Conservation (phyloP, 108 stramenopile species). For the Aurantiochytrium sp. region DNA sequence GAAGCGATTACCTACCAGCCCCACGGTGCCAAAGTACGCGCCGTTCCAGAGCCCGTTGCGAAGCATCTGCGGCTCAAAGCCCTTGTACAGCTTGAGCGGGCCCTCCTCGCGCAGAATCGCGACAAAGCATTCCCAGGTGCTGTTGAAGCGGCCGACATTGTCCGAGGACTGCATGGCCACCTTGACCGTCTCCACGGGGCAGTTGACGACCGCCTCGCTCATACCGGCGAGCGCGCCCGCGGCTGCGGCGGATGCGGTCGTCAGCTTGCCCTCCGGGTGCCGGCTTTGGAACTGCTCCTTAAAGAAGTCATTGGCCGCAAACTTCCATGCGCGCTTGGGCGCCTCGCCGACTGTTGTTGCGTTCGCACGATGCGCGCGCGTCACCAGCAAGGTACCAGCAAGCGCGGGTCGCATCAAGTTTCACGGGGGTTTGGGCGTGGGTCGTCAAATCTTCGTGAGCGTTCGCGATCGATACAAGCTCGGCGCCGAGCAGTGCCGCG, state of each 20-base stretch:
- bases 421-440: too few species aligned
- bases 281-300: constrained; percentile 31
- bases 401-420: too few species aligned
- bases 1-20: constrained; percentile 33
- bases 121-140: constrained; percentile 36
- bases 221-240: constrained; percentile 43
- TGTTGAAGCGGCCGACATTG: constrained; percentile 42
- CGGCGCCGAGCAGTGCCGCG: too few species aligned
- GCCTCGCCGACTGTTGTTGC: constrained; percentile 35
- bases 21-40: constrained; percentile 51
- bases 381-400: too few species aligned
- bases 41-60: constrained; percentile 52
- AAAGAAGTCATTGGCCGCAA: constrained; percentile 42
- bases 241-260: constrained; percentile 30
- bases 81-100: constrained; percentile 45
- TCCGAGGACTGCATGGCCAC: constrained; percentile 50
- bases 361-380: too few species aligned
- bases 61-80: constrained; percentile 45
- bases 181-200: constrained; percentile 44
- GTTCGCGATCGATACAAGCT: too few species aligned
- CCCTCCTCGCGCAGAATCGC: constrained; percentile 41
- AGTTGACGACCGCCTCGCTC: constrained; percentile 41
- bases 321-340: constrained; percentile 46
- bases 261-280: constrained; percentile 34
- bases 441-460: too few species aligned